Base-by-base conservation (phyloP, 768 basidiomycete species). In the Kwoniella sp. region DNA sequence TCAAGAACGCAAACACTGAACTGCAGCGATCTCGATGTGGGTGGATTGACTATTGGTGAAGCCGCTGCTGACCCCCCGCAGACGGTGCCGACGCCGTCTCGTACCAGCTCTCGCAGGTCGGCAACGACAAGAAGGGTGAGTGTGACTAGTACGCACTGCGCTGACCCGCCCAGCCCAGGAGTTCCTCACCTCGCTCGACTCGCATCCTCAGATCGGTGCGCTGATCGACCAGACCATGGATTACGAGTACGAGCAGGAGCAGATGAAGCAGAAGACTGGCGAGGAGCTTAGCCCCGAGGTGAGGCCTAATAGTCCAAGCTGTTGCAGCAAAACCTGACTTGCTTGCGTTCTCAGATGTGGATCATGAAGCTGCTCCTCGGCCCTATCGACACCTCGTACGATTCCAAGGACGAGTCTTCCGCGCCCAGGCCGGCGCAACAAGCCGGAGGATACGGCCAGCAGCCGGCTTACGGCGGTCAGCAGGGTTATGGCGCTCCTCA, bases 171-270 rank as follows among this genome's bases (percentile, higher is more conserved):
- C 54, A 59, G 53, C 67, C 32, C 63, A 65, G 29, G 51, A 65
- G 38, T 65, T 65, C 63, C 49, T 65, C n/a, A 53, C 57, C 10
- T 59, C 60, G 15, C 57, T 73, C n/a, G 76, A 76, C 50, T 63
- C 62, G 34, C 62, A 76, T 59, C 73, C 73, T 11, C 29, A 55
- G 19, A 66, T 76, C 31, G 76, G 76, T 23, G 56, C 51, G 9
- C 56, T 76, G 12, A 71, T 76, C 46, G 76, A 76, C 52, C 65
- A 63, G 32, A 71, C 68, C 28, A 63, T 60, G 42, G 59, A 63
- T 46, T 73, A 60, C 48, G 69, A 67, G 52, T 52, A 56, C 32
- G 62, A 70, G 52, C 57, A 62, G 54, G 70, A 54, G 15, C 63
- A 71, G 51, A 65, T 71, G 60, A 54, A 50, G 55, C 57, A 57